Evolutionary conservation across 495 filamentous ascomycete genomes (phyloP), one percentile per base, ranked within the genome.

Genomic region (Talaromyces adpressus): DNA sequence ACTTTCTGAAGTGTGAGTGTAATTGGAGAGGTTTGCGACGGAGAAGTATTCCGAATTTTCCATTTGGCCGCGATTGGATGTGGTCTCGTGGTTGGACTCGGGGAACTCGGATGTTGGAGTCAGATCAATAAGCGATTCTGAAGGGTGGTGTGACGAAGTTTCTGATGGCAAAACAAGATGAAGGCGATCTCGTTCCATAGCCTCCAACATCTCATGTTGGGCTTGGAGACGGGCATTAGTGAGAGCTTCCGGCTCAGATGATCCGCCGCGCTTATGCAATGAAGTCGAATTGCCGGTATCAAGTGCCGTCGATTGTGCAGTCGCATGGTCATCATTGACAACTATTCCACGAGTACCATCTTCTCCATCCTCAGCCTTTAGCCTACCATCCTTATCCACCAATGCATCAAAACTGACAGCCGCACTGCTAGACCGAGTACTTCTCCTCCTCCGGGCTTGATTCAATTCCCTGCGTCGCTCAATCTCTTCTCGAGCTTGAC

Each of bases 401-500:
- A 87, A 66, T 20, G 81, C 67, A 64, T 86, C 84, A 65, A 87
- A 86, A 63, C 73, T 77, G 18, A 71, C 70, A 41, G 70, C 68
- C 39, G 65, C 69, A 59, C 56, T 65, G 8, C 62, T 58, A n/a
- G 32, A 47, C 18, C 2, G 9, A 9, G 56, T 25, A 12, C 22
- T 23, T 6, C 64, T 65, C 30, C 66, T 69, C 62, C 72, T 70
- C 18, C 72, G 73, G 54, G 74, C 74, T 61, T 79, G 79, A 32
- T 82, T 68, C 12, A 80, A 60, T 32, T 69, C 61, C 5, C 78
- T 75, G 59, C 88, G 88, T 62, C 88, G 89, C 72, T 88, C 77
- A 25, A 93, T 78, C 68, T 96, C 91, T 66, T 89, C 88, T 47
- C 89, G 80, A 66, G 87, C 88, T 63, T 83, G 77, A 36, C 87